Base-by-base conservation (phyloP, 768 basidiomycete genomes). In the Multifurca ochricompacta region DNA sequence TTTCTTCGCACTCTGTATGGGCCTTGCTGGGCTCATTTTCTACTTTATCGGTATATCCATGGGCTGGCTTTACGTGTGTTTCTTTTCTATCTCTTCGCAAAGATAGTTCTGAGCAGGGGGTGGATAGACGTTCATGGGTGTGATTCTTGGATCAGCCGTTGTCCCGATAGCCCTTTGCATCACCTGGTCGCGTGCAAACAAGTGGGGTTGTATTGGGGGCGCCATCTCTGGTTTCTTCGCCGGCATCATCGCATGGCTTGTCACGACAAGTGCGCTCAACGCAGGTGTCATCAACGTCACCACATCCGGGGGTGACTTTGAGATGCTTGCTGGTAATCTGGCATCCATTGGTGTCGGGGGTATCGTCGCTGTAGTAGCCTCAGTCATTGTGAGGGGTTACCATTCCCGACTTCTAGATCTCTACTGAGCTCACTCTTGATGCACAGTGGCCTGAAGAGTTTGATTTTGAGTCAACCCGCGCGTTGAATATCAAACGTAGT, bases 321-420 rank as follows among this genome's bases (percentile, higher is more conserved):
- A 79, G 63, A 94, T 96, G 91, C 75, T 96, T 14, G 83, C 90
- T 0, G 93, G 93, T 2, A 93, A 94, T 69, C 71, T 95, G n/a
- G 84, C 83, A 1, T 83, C 90, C 2, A 88, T 94, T 59, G 85
- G 80, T 25, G 74, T 87, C 11, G 89, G 91, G 7, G 90, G 78
- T 3, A 83, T 96, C 51, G 73, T 96, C 58, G 77, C 91, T 2
- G 74, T 82, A 21, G 72, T 69, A 3, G 69, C 76, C 32, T 90
- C 91, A 0, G 66, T 81, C 42, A 71, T 92, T 21, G 85, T 85
- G 64, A 54, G 80, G 41, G 37, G 28, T 43, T 18, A 3, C 19
- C 39, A 3, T 45, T 43, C 14, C 0, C n/a, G 28, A 43, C 23
- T 16, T 31, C 47, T 41, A 45, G 31, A 43, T 31, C 35, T 19